Base-by-base conservation (phyloP, 148 eudicot species). In the Persicaria tinctoria region DNA sequence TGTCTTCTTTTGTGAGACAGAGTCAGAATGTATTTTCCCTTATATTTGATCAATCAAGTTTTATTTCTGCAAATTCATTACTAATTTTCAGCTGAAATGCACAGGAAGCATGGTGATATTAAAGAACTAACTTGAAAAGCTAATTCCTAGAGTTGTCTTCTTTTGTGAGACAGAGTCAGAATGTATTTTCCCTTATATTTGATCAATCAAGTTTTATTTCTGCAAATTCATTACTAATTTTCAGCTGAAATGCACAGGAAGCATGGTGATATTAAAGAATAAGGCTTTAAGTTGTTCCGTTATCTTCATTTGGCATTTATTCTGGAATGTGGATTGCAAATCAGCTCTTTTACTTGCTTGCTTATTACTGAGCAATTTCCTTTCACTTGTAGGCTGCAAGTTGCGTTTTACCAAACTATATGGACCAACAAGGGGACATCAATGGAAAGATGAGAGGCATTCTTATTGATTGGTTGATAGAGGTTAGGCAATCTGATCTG, bases 381-480 rank as follows among this genome's bases (percentile, higher is more conserved):
- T 54, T 23, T 9, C 46, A 14, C 55, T 54, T 84, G 84, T 85
- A 90, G 96, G 75, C 51, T 68, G 72, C 80, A 46, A 79, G 89
- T 74, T 84, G 87, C 70, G 90, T 85, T 73, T 80, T 80, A 5
- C 75, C 93, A 41, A 83, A 84, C 72, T 93, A 89, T 41, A 93
- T 93, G 95, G 84, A 78, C 0, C 77, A 17, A 46, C 98, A 93
- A 79, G 72, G 64, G 46, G 98, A 93, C 75, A 83, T 93, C 54
- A 93, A 91, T 27, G 93, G 85, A 53, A 88, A 76, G 82, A 93
- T 93, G 98, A 84, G 98, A 80, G 90, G 84, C 20, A 88, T 93
- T 76, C 90, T 93, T n/a, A 86, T 93, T 44, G 97, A 93, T 74
- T 93, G 98, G 98, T 87, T 93, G 68, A 88, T 93, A 68, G 98